phyloP scores from a whole-genome alignment of 129 eudicot genomes.

The Flaveria sonorensis region DNA sequence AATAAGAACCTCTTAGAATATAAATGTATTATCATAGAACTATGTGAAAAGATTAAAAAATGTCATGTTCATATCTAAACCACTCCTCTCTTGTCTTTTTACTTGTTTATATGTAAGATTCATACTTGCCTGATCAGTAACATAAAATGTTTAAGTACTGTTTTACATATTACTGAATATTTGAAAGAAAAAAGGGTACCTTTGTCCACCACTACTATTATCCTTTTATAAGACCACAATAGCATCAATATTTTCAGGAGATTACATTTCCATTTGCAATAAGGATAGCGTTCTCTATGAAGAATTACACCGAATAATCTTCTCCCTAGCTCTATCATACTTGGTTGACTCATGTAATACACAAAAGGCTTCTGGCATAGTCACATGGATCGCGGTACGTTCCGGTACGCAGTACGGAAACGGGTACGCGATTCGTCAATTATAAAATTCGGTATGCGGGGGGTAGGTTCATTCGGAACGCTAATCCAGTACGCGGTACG shows the following conservation, averaged over 20 bases:
- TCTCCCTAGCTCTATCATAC: conserved; percentile 48
- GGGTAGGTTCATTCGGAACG: no score
- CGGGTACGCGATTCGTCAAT: no score
- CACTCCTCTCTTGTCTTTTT: conserved; percentile 20
- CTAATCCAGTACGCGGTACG: no score
- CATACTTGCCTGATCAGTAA: neutral
- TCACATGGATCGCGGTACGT: no score
- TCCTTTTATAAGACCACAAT: conserved; percentile 60
- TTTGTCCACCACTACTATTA: conserved; percentile 60
- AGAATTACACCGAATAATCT: conserved; percentile 58
- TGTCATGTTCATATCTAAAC: conserved; percentile 11
- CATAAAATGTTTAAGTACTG: conserved; percentile 3
- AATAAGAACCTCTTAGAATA: neutral
- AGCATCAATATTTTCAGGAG: conserved; percentile 58
- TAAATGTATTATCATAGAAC: neutral
- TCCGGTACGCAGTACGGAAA: no score
- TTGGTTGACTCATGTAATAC: conserved; percentile 44
- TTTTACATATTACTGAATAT: conserved; percentile 10
- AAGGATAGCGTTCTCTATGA: conserved; percentile 50
- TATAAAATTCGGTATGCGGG: no score
- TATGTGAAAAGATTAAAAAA: neutral
- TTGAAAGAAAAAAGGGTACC: conserved; percentile 29
- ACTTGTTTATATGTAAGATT: conserved; percentile 24
- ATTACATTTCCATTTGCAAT: conserved; percentile 63
- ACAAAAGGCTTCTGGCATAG: conserved; percentile 64